Conservation (phyloP, 1,139 yeast genomes). For the Candida albicans region DNA sequence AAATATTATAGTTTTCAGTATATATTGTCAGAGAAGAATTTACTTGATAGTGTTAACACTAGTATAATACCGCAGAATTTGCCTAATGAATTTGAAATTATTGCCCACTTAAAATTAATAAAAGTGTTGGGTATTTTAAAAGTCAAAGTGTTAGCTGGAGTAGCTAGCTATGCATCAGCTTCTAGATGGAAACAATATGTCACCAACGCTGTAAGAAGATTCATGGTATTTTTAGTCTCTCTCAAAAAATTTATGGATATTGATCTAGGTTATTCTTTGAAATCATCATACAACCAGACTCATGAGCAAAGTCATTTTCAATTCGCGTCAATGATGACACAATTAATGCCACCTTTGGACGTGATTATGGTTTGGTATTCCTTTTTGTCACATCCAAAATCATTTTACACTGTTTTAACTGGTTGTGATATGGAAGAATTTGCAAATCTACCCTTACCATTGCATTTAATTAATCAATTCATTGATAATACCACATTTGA, state of each 20-base stretch:
- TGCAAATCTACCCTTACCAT: slow-evolving; percentile 28
- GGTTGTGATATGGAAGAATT: slow-evolving; percentile 24
- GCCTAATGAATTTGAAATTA: slow-evolving; percentile 5
- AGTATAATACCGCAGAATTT: background rate
- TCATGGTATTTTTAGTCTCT: slow-evolving; percentile 26
- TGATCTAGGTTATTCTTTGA: background rate
- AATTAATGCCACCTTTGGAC: slow-evolving; percentile 31
- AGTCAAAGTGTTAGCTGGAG: slow-evolving; percentile 12
- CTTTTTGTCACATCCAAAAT: slow-evolving; percentile 18
- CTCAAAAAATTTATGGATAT: slow-evolving; percentile 10
- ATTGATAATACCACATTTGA: slow-evolving; percentile 22
- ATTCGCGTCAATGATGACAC: slow-evolving; percentile 1
- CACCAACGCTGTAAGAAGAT: slow-evolving; percentile 30
- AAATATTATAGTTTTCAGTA: slow-evolving; percentile 2
- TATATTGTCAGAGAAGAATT: background rate
- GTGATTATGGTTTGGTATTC: slow-evolving; percentile 43
- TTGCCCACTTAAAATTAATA: slow-evolving; percentile 34
- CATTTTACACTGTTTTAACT: slow-evolving; percentile 29
- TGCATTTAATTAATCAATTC: slow-evolving; percentile 20
- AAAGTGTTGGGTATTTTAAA: slow-evolving; percentile 28
- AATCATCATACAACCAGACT: background rate
- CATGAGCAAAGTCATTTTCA: background rate
- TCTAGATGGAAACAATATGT: slow-evolving; percentile 33
- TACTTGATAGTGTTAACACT: background rate
- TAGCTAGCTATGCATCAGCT: slow-evolving; percentile 4